Evolutionary conservation across 768 basidiomycete species (phyloP), one percentile per base, ranked within the genome.

Genomic region (Boletus pseudo-olivaceus): DNA sequence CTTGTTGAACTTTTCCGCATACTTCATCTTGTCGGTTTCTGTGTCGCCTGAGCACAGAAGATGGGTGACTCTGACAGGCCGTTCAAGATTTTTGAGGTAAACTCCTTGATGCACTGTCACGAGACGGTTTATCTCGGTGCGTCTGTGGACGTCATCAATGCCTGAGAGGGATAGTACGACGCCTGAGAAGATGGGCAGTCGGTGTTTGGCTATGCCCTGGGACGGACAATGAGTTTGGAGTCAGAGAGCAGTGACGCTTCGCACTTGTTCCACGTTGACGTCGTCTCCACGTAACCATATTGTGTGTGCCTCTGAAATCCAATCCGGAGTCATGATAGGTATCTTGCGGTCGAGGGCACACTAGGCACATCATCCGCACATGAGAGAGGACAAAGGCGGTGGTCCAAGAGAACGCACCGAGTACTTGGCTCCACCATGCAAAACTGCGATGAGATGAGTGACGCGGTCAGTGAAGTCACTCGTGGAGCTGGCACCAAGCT

Each of bases 401-500:
- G 2, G 23, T 5, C n/a, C 47, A 47, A 52, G 38, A 19, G 42
- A 20, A 68, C 79, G 54, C 52, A 90, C 93, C 70, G 67, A 75
- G 67, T 97, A 96, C 64, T 98, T 98, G 12, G 87, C 81, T 20
- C 92, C 85, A 4, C 89, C 90, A 62, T 90, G 85, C n/a, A 76
- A 78, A n/a, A 71, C 73, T 0, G 93, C 91, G 39, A 98, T 77
- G 20, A 98, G 79, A 74, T 96, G 93, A 0, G 93, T 95, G n/a
- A 90, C 87, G 43, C 77, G 76, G 65, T 92, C 87, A 0, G 93
- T 98, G 57, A 96, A 85, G 46, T 90, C 86, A 32, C 72, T 79
- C 15, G 82, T 78, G 41, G 81, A 77, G 4, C 71, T 72, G 27
- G 91, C 94, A 11, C 94, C 94, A 14, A 97, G 84, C 60, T 93